These are phyloP conservation scores for Diaporthe sp. DNA, from an alignment of 2,329 filamentous ascomycete genomes.

Conservation along the genomic window DNA sequence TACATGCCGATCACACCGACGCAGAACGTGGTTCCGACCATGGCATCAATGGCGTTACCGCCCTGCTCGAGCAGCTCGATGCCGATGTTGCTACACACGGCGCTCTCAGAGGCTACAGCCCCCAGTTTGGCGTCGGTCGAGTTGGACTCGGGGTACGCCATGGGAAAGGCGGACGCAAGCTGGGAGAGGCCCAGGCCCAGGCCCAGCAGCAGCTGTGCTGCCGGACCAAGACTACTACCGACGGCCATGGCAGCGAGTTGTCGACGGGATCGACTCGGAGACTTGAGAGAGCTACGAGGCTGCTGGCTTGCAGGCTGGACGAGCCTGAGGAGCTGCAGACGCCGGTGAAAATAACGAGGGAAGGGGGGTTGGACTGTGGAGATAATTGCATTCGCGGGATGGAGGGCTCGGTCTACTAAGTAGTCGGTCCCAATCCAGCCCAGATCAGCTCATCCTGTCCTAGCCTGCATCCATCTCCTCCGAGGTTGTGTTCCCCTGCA, in stretches of 20 bases:
- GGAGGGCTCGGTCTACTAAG: background rate
- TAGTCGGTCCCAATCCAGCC: background rate
- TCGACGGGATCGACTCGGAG: background rate
- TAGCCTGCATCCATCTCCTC: background rate
- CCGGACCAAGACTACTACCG: constrained; percentile 6
- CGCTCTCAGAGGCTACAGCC: constrained; percentile 72
- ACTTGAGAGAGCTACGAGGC: background rate
- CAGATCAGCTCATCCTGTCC: background rate
- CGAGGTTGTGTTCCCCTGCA: background rate
- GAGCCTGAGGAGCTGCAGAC: background rate
- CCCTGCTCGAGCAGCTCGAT: constrained; percentile 67
- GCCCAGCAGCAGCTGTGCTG: constrained; percentile 27
- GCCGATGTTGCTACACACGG: constrained; percentile 71
- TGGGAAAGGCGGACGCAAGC: constrained; percentile 47
- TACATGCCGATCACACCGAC: constrained; percentile 75
- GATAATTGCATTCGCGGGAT: background rate
- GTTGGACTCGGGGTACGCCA: constrained; percentile 32
- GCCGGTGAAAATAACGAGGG: background rate
- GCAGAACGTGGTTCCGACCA: constrained; percentile 74
- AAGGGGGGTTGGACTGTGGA: background rate
- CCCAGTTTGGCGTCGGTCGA: constrained; percentile 53
- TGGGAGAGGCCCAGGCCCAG: constrained; percentile 45
- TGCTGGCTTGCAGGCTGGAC: background rate
- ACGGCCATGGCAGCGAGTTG: constrained; percentile 32
- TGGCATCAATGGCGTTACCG: constrained; percentile 76